Percentiles rank a stretch among this genome's conserved stretches.
These are phyloP conservation scores for Carex cristatella DNA, from an alignment of 176 grass and related monocot species.

Conservation along the genomic window DNA sequence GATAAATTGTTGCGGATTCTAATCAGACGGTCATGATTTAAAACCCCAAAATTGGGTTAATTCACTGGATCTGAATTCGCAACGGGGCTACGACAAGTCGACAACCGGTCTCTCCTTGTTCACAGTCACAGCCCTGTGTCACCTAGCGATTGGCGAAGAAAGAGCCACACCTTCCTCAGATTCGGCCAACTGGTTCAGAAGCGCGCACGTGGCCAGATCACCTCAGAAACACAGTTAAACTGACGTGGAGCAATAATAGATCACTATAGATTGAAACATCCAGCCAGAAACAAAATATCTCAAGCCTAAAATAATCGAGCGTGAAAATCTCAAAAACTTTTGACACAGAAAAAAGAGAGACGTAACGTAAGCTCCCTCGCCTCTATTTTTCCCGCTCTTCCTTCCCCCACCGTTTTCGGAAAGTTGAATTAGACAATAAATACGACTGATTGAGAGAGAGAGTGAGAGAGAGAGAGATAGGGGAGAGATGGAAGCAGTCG, in stretches of 20 bases:
- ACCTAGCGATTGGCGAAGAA: not conserved
- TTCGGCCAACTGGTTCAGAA: not conserved
- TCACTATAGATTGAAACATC: not conserved
- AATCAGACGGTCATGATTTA: no score
- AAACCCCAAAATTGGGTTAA: no score
- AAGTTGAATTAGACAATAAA: not conserved
- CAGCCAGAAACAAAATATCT: not conserved
- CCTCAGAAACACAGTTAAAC: not conserved
- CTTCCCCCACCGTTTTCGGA: not conserved
- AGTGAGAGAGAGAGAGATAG: not conserved
- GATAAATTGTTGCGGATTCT: no score
- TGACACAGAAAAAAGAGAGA: not conserved
- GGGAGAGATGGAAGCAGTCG: slow-evolving; percentile 15
- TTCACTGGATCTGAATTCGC: no score
- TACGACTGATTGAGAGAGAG: not conserved
- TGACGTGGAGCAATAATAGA: slow-evolving; percentile 1
- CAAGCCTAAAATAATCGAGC: not conserved
- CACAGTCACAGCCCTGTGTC: not conserved
- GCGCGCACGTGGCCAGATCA: not conserved
- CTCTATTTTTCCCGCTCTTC: slow-evolving; percentile 3
- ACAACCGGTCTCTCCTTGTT: not conserved
- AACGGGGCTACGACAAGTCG: not conserved
- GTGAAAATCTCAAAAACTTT: not conserved
- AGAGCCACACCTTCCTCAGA: not conserved
- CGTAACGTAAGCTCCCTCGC: not conserved